Base-by-base conservation (phyloP, 1,284 basidiomycete genomes). In the Megacollybia platyphylla region DNA sequence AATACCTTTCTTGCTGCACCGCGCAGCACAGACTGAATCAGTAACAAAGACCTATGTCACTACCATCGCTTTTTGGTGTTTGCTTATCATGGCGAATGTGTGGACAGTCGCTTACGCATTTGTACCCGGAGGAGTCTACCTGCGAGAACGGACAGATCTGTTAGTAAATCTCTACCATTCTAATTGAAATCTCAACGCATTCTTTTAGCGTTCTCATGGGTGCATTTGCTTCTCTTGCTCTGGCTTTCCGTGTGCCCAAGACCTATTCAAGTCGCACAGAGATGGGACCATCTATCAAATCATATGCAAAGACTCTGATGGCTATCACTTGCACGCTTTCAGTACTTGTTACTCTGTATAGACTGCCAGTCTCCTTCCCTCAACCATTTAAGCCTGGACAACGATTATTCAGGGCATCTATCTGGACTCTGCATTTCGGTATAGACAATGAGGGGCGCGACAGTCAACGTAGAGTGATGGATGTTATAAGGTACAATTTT, bases 81-180 rank as follows among this genome's bases (percentile, higher is more conserved):
- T 88, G 28, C 63, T 90, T 41, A 76, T 75, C 46, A 67, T 90
- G 13, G 74, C 77, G 20, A 82, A 78, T 47, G 76, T 85, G 4
- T 79, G 87, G 60, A 92, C 90, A 0, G 88, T 90, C 38, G 92
- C 92, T 0, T 96, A 97, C 60, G 92, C 91, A 0, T 96, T 96
- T 53, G 88, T 96, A 2, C 91, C 91, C 0, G 84, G 85, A 1
- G 91, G 89, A 0, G 61, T 71, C 49, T 67, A 80, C 48, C 67
- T 97, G 45, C 68, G 92, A 18, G 92, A 96, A 60, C 68, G 85
- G 17, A 90, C 87, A 7, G 79, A 88, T 54, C 42, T 80, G 71
- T 82, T 54, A 55, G 74, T 63, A 9, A 26, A 24, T 36, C 32
- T n/a, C 5, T 41, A 11, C 28, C 42, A 38, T 27, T 26, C 17